Percentiles rank a stretch among this genome's conserved stretches.
Evolutionary conservation across 768 basidiomycete species (phyloP).

Genomic region (Postia placenta): DNA sequence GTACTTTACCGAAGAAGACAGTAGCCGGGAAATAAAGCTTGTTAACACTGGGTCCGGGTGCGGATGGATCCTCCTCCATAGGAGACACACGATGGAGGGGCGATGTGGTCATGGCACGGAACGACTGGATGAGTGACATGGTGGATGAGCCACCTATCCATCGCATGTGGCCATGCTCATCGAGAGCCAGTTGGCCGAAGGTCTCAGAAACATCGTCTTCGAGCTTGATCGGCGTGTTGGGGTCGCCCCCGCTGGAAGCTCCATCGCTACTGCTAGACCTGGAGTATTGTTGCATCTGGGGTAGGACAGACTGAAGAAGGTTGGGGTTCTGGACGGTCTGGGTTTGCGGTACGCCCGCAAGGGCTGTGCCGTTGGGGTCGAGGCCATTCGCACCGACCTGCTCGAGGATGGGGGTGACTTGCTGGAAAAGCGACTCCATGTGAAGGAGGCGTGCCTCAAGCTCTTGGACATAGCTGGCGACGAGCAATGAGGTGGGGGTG

Average conservation of each 20-base stretch:
- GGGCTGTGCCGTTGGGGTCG: slow-evolving; percentile 15
- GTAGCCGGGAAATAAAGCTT: slow-evolving; percentile 86
- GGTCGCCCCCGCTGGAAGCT: slow-evolving; percentile 22
- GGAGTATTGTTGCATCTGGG: slow-evolving; percentile 14
- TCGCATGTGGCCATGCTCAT: slow-evolving; percentile 85
- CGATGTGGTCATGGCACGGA: slow-evolving; percentile 67
- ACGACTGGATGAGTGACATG: slow-evolving; percentile 88
- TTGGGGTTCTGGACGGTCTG: slow-evolving; percentile 12
- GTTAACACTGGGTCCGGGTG: slow-evolving; percentile 74
- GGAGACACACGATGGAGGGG: slow-evolving; percentile 75
- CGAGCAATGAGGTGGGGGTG: too few relatives aligned
- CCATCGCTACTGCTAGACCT: slow-evolving; percentile 5
- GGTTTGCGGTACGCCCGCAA: slow-evolving; percentile 8
- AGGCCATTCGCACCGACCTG: slow-evolving; percentile 52
- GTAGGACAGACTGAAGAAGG: slow-evolving; percentile 18
- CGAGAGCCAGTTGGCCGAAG: slow-evolving; percentile 81
- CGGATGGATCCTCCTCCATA: slow-evolving; percentile 77
- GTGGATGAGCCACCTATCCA: slow-evolving; percentile 92
- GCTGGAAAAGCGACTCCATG: slow-evolving; percentile 82
- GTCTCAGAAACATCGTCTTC: slow-evolving; percentile 80
- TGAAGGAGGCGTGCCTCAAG: slow-evolving; percentile 82
- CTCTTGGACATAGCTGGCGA: slow-evolving; percentile 78
- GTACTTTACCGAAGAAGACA: slow-evolving; percentile 82
- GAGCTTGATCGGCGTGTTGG: slow-evolving; percentile 43
- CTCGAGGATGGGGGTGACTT: slow-evolving; percentile 75